Evolutionary conservation across 495 filamentous ascomycete species (phyloP), one percentile per base, ranked within the genome.

Genomic region (Penicillium salamii): DNA sequence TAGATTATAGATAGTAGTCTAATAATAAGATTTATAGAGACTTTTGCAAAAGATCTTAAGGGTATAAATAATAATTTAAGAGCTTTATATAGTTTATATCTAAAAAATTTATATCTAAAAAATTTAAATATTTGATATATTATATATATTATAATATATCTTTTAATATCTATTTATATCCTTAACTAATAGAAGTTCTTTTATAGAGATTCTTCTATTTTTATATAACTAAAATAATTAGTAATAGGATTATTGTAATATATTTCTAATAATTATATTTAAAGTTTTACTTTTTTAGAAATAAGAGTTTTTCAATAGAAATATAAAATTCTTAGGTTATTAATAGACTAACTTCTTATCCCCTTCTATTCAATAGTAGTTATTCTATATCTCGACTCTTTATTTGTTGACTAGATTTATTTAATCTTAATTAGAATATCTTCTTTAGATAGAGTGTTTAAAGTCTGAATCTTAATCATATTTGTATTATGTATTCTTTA

Each of bases 81-180:
- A 21, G 18, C 23, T 18, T 49, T 50, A 33, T 63, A 57, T 23
- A 49, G 48, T 24, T 40, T 35, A 44, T n/a, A n/a, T n/a, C n/a
- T n/a, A n/a, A n/a, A n/a, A n/a, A n/a, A n/a, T n/a, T n/a, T n/a
- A n/a, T 62, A 39, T 18, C 31, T 7, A 17, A 31, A 46, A 17
- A 37, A 42, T 29, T 53, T 55, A 1, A 34, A 56, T 21, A 36
- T 8, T 49, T 62, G 45, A 35, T 49, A 62, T 6, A 44, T 32
- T 18, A 24, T 15, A 29, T 49, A 65, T 12, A 17, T 49, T 21
- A 51, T 24, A 18, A 63, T 50, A 45, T 61, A 63, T 34, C 7
- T 5, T 14, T 18, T 18, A 9, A 46, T 46, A 46, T 46, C 23
- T 31, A 1, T n/a, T 2, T 2, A 5, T 14, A 44, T 29, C 15